Evolutionary conservation across 331 rosid species (phyloP), one percentile per base, ranked within the genome.

Genomic region (Prunus yedoensis): DNA sequence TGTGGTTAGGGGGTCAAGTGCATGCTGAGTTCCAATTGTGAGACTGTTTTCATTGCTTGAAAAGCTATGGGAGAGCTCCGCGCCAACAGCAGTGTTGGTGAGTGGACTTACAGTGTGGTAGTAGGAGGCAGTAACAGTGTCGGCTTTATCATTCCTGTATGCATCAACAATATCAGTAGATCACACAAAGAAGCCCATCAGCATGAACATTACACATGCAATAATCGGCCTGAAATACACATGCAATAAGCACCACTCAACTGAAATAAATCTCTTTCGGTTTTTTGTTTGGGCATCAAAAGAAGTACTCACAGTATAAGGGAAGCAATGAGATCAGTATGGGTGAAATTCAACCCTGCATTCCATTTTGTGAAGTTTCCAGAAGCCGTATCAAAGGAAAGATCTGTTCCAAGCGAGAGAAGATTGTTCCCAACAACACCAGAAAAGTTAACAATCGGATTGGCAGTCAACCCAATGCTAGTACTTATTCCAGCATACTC

Each of bases 401-500:
- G 82, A 81, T 92, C 99, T 21, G 96, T 84, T 51, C 99, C 99
- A 52, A 92, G 80, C 50, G 99, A 70, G 4, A 92, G 70, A 67
- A 28, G 7, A 60, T 78, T 82, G 77, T 90, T 94, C 69, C 99
- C 99, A 70, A 94, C 73, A 82, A 90, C 97, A 51, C 96, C 93
- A 75, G 99, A 89, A 82, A 94, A 89, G 87, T 92, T 88, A 72
- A 94, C 88, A 80, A 85, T 61, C 8, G 99, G 99, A 59, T 84
- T 92, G 28, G 99, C 96, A 67, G 95, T 89, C 91, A 94, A 88
- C 45, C 95, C 96, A 85, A 92, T 81, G 81, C 97, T 86, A 6
- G 96, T 89, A 84, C 86, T 92, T 74, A 94, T 89, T 71, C 97
- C 99, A 58, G 93, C 99, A 84, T 89, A 87, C 77, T 94, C 97